A percentile compares a stretch with the other conserved stretches of the same genome.
phyloP scores from a whole-genome alignment of 306 rosid genomes.

The Rosa persica region DNA sequence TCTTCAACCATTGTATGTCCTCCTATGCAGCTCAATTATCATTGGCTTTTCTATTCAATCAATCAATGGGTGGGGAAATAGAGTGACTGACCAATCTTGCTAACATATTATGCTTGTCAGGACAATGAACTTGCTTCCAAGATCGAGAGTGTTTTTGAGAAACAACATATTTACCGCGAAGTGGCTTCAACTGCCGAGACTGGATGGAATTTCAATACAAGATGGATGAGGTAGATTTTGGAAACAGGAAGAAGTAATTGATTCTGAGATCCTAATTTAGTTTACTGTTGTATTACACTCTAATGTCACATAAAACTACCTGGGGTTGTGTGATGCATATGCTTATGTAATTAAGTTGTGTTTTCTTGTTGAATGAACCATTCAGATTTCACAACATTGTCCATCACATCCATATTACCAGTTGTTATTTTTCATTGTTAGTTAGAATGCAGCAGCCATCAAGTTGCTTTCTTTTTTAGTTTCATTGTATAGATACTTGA shows the following conservation, averaged over 20 bases:
- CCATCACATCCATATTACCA: conserved; percentile 74
- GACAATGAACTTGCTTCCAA: conserved; percentile 71
- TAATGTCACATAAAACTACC: too few species aligned
- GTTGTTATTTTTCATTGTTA: conserved; percentile 31
- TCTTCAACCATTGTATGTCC: conserved; percentile 52
- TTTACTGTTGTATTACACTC: background rate
- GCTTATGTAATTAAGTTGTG: background rate
- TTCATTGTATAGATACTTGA: too few species aligned
- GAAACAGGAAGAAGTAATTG: too few species aligned
- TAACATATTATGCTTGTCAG: conserved; percentile 23
- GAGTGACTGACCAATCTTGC: conserved; percentile 7
- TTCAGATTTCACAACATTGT: conserved; percentile 62
- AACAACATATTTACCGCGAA: conserved; percentile 57
- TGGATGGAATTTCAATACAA: conserved; percentile 92
- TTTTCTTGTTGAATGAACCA: conserved; percentile 55
- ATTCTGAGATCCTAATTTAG: background rate
- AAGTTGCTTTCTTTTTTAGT: too few species aligned
- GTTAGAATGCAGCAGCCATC: too few species aligned
- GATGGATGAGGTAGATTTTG: conserved; percentile 75
- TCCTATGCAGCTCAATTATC: conserved; percentile 15
- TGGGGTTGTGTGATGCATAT: background rate
- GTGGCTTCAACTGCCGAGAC: conserved; percentile 77
- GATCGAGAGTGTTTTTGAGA: conserved; percentile 41
- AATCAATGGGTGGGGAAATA: conserved; percentile 13
- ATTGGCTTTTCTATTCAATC: conserved; percentile 1